Percentiles rank a stretch among this genome's conserved stretches.
phyloP scores from a whole-genome alignment of 106 monocot genomes.

The Vanilla planifolia region DNA sequence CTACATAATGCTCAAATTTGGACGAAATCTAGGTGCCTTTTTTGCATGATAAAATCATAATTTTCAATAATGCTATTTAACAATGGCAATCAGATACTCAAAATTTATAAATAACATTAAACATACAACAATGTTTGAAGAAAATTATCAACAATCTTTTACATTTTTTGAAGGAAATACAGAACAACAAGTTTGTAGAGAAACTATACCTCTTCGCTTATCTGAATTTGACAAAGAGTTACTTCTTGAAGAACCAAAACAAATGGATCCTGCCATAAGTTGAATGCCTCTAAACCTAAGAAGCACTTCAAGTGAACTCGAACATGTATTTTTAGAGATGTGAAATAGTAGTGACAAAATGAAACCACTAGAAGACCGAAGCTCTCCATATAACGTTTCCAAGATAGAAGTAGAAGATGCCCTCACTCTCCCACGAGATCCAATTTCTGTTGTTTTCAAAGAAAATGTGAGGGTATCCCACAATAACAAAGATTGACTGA shows the following conservation, averaged over 20 bases:
- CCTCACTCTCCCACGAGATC: conserved; percentile 50
- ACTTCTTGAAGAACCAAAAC: conserved; percentile 43
- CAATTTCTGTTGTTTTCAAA: conserved; percentile 71
- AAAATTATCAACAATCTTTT: too few species aligned
- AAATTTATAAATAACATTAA: too few species aligned
- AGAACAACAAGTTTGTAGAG: neutral
- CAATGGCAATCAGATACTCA: too few species aligned
- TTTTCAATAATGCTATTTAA: too few species aligned
- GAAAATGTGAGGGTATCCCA: conserved; percentile 87
- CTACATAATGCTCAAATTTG: too few species aligned
- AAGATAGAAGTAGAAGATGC: conserved; percentile 21
- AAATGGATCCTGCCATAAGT: conserved; percentile 57
- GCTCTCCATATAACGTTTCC: conserved; percentile 43
- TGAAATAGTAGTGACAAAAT: conserved; percentile 48
- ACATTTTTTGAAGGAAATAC: neutral
- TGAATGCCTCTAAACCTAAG: conserved; percentile 68
- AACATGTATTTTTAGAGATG: conserved; percentile 45
- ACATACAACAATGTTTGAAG: too few species aligned
- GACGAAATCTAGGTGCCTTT: too few species aligned
- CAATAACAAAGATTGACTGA: conserved; percentile 46
- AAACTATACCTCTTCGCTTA: conserved; percentile 38
- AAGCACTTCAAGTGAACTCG: conserved; percentile 42
- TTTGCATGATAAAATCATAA: too few species aligned
- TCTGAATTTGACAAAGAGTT: conserved; percentile 19
- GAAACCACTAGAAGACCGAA: conserved; percentile 57